Base-by-base conservation (phyloP, 148 eudicot species). In the Polygonum aviculare region DNA sequence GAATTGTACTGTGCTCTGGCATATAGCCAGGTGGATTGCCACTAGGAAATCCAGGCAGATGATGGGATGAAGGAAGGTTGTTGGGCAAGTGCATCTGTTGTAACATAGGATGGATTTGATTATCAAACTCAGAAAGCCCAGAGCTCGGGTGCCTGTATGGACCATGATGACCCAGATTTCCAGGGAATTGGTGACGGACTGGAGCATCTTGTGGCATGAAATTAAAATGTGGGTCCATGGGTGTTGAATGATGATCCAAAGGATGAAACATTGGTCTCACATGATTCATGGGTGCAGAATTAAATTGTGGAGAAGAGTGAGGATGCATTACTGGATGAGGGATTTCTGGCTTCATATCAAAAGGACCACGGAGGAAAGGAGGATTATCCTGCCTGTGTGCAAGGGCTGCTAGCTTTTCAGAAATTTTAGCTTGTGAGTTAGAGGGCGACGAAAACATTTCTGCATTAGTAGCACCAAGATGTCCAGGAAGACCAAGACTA, bases 71-170 rank as follows among this genome's bases (percentile, higher is more conserved):
- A 59, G 89, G 89, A 69, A 79, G 82, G 78, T 79, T 86, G 60
- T 85, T 85, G 9, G 86, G 76, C 84, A 87, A 84, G 76, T 84
- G 90, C 94, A 92, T 86, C 80, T 87, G 97, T 76, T 85, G 94
- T 76, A 89, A 70, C 74, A 85, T 80, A 69, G 88, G 83, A 77
- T 83, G 94, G 67, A 77, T 45, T 45, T 85, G 89, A 76, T 55
- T 78, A 85, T 95, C 97, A 75, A 86, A 88, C 76, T 86, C 84
- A 6, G 86, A 62, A 44, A 76, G 82, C 77, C 87, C 89, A 51
- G 83, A 74, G 76, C 79, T 82, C 1, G 87, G 86, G 77, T 87
- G 91, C 54, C 81, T 90, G 69, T 85, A 83, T 74, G 88, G 87
- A 76, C 88, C 88, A 59, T 82, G 88, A 39, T 82, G 88, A 39